Evolutionary conservation across 1,284 basidiomycete genomes (phyloP), one percentile per base, ranked within the genome.

Genomic region (Cerrena zonata): DNA sequence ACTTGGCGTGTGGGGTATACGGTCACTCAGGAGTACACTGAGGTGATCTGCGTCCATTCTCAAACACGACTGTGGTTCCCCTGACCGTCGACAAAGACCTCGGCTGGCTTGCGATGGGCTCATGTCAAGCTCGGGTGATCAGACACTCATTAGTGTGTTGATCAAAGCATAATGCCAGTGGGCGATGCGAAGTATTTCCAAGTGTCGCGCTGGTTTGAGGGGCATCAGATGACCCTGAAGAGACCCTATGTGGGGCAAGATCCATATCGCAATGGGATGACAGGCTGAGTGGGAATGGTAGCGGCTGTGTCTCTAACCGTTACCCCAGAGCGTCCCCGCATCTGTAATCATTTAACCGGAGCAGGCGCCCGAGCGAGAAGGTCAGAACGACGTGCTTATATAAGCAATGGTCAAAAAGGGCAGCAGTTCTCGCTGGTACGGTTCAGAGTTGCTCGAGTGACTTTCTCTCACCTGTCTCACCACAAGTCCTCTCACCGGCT

Each of bases 381-480:
- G 41, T 48, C 34, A 7, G 5, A 19, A 2, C 22, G 24, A 12
- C n/a, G n/a, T 19, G 53, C 41, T 60, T 56, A 60, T 23, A 51
- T 60, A 54, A 60, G 55, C 47, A 18, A 23, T 7, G 48, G 53
- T 52, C 50, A 53, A 54, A 58, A 56, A 57, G 50, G 51, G 38
- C 49, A 26, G 23, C 30, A 19, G 25, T 45, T n/a, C 27, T 19
- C 2, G 39, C 34, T 18, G 21, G 39, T 27, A 5, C 18, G 4
- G 34, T 21, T 22, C 41, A 15, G 11, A 30, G 22, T 26, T 49
- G 51, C 47, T 47, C n/a, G n/a, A n/a, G n/a, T n/a, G n/a, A n/a
- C n/a, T n/a, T n/a, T n/a, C n/a, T n/a, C n/a, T n/a, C n/a, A 48
- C 48, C 40, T 39, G 54, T 50, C 25, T 42, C 53, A 53, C 36